Base-by-base conservation (phyloP, 768 basidiomycete species). In the Amanita pseudoporphyria region DNA sequence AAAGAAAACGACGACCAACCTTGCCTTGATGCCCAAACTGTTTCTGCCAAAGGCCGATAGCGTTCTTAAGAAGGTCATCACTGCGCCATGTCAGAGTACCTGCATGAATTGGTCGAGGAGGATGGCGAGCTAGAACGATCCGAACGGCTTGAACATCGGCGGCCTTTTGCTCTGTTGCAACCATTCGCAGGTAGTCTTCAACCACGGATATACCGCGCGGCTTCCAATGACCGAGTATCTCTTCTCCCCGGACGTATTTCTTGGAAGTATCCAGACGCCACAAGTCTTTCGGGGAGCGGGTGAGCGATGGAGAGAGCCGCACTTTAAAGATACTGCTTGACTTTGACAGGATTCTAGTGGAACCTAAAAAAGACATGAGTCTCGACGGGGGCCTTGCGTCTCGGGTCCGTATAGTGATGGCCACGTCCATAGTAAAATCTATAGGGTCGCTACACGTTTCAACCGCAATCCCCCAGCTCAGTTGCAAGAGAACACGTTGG, bases 251-350 rank as follows among this genome's bases (percentile, higher is more conserved):
- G 0, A 99, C 93, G 65, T 94, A 97, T 63, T 92, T 94, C 66
- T 89, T 87, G 24, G 88, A 82, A 1, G 95, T 97, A 67, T 99
- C 92, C 45, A 98, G 71, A 35, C 93, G 73, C 96, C 95, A 97
- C 12, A 99, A 71, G 54, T 97, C 93, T 61, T 81, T 81, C 2
- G 90, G 78, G 1, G 87, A 92, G 38, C 90, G 81, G 16, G 89
- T 91, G 53, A 89, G 68, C 13, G 89, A 86, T 10, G 95, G 93
- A 2, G 81, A 80, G 28, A 98, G 73, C 39, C 78, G 75, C 43
- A 98, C 75, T 28, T 72, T 77, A 71, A 94, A 99, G 39, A 96
- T 76, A n/a, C 81, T 79, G 58, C 85, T 88, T 33, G 83, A 79
- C 66, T 87, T 86, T 28, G 81, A 72, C 16, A 91, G 71, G 26